Evolutionary conservation across 257 asterid genomes (phyloP).

Genomic region (Fraxinus pennsylvanica): DNA sequence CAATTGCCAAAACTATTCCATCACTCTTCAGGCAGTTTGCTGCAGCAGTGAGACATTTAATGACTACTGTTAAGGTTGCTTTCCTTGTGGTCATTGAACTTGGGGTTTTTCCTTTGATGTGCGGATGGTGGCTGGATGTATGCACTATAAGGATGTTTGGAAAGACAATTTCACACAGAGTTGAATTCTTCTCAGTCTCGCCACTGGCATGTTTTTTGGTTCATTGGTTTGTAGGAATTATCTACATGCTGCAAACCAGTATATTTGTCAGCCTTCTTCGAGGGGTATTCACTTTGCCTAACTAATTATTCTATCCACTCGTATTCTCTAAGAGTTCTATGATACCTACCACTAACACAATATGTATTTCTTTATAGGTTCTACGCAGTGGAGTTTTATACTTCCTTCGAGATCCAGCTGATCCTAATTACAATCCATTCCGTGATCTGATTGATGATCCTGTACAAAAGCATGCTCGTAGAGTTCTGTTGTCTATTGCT

Average conservation of each 20-base stretch:
- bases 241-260: slow-evolving; percentile 96
- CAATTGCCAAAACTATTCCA: slow-evolving; percentile 88
- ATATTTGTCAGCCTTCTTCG: slow-evolving; percentile 99
- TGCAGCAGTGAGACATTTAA: slow-evolving; percentile 92
- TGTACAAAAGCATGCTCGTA: slow-evolving; percentile 98
- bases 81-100: slow-evolving; percentile 97
- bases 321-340: neutral
- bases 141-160: slow-evolving; percentile 97
- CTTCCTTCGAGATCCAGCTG: slow-evolving; percentile 98
- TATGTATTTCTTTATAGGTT: slow-evolving; percentile 53
- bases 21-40: slow-evolving; percentile 89
- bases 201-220: slow-evolving; percentile 95
- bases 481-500: slow-evolving; percentile 88
- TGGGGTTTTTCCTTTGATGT: slow-evolving; percentile 96
- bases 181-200: slow-evolving; percentile 90
- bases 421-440: slow-evolving; percentile 97
- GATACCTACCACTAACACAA: slow-evolving; percentile 15
- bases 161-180: slow-evolving; percentile 84
- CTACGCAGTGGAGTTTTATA: slow-evolving; percentile 92
- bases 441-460: slow-evolving; percentile 99
- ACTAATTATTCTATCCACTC: neutral
- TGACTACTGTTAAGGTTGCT: slow-evolving; percentile 98
- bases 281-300: slow-evolving; percentile 59
- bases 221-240: slow-evolving; percentile 98
- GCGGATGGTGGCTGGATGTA: slow-evolving; percentile 99